Conservation (phyloP, 2,329 filamentous ascomycete genomes). For the Rhinocladiella similis region DNA sequence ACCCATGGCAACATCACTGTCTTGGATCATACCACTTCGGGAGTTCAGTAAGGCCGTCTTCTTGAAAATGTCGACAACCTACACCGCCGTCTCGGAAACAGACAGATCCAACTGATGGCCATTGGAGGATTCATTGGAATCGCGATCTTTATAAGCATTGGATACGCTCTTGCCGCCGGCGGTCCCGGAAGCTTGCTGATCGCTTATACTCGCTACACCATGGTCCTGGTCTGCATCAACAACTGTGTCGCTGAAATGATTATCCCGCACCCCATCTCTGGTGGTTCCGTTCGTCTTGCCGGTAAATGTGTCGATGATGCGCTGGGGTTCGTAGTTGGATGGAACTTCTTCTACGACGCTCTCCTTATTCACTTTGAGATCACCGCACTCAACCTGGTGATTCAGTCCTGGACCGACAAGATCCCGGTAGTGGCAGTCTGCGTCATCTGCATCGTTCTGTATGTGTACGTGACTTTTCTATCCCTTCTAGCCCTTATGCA, state of each 20-base stretch:
- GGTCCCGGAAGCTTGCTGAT: slow-evolving; percentile 41
- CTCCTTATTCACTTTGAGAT: slow-evolving; percentile 44
- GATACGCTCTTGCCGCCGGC: slow-evolving; percentile 37
- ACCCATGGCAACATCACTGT: no score
- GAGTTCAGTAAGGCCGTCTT: no score
- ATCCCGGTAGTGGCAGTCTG: slow-evolving; percentile 41
- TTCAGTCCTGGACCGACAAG: slow-evolving; percentile 42
- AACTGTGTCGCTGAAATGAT: slow-evolving; percentile 48
- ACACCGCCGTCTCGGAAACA: slow-evolving; percentile 54
- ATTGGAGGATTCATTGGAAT: slow-evolving; percentile 44
- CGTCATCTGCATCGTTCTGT: slow-evolving; percentile 42
- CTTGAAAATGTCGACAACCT: slow-evolving; percentile 37
- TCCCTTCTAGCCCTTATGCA: slow-evolving; percentile 12
- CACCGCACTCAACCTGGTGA: slow-evolving; percentile 41
- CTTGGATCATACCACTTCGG: no score
- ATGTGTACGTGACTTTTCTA: slow-evolving; percentile 34
- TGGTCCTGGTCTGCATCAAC: slow-evolving; percentile 38
- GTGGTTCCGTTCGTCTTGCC: slow-evolving; percentile 43
- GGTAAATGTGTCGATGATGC: slow-evolving; percentile 49
- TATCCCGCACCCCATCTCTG: slow-evolving; percentile 43
- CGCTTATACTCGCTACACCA: slow-evolving; percentile 34
- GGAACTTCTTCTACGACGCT: slow-evolving; percentile 50
- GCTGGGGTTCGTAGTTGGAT: slow-evolving; percentile 45
- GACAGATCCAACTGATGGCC: slow-evolving; percentile 57
- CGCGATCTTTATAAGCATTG: slow-evolving; percentile 42